These are phyloP conservation scores for Mycena filopes DNA, from an alignment of 768 basidiomycete species.

Conservation along the genomic window DNA sequence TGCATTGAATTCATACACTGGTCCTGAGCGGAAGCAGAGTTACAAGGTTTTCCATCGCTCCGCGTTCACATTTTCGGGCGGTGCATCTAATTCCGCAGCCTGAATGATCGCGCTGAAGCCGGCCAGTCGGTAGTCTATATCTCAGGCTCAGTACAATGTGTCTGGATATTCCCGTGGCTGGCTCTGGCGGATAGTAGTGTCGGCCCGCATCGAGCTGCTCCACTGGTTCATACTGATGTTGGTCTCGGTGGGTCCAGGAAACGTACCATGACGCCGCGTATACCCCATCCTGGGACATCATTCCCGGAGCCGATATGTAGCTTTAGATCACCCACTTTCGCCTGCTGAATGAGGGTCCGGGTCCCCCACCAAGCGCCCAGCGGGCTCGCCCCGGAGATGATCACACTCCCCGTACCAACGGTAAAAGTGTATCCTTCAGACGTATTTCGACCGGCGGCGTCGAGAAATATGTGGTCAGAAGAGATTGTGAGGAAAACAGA, in stretches of 20 bases:
- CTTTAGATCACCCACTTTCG: constrained; percentile 16
- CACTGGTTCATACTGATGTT: too few species aligned
- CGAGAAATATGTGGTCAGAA: constrained; percentile 10
- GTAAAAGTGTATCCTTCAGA: constrained; percentile 30
- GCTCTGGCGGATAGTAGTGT: too few species aligned
- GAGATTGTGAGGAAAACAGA: constrained; percentile 31
- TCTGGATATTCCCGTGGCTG: too few species aligned
- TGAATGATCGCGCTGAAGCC: too few species aligned
- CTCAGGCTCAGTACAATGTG: too few species aligned
- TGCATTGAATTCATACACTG: constrained; percentile 2
- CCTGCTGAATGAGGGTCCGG: constrained; percentile 29
- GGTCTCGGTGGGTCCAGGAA: neutral
- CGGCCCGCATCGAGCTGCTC: too few species aligned
- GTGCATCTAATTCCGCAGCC: too few species aligned
- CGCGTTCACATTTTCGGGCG: too few species aligned
- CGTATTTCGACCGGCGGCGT: constrained; percentile 29
- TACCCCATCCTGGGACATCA: constrained; percentile 33
- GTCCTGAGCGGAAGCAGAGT: too few species aligned
- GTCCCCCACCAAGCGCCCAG: constrained; percentile 32
- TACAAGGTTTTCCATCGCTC: too few species aligned
- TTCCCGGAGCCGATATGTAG: constrained; percentile 27
- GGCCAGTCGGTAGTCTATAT: too few species aligned
- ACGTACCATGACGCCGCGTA: constrained; percentile 32
- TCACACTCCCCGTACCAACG: constrained; percentile 15
- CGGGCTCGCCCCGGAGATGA: constrained; percentile 32